Percentiles rank a stretch among this genome's conserved stretches.
Evolutionary conservation across 225 moss, liverwort and hornwort genomes (phyloP).

Genomic region (Straminergon stramineum): DNA sequence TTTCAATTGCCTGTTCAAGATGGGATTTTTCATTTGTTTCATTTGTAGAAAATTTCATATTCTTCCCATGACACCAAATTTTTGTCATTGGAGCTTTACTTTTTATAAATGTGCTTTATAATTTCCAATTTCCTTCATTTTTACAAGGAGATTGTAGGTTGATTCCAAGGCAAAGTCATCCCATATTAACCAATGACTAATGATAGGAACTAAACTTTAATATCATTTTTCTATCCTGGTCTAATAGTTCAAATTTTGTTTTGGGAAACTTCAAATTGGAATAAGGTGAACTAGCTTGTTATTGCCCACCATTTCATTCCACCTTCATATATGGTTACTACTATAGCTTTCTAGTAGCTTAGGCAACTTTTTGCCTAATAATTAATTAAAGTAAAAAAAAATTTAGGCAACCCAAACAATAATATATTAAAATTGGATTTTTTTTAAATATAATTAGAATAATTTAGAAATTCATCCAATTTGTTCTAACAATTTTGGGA

Average conservation of each 20-base stretch:
- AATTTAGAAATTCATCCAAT: too few species aligned
- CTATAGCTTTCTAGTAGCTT: too few species aligned
- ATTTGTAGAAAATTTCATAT: too few species aligned
- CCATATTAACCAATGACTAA: not conserved
- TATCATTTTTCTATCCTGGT: not conserved
- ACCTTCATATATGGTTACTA: not conserved
- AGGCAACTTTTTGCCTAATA: too few species aligned
- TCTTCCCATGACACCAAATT: not conserved
- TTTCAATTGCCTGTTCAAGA: not conserved
- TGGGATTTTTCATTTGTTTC: not conserved
- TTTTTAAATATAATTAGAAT: too few species aligned
- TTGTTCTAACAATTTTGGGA: too few species aligned
- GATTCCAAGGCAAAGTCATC: not conserved
- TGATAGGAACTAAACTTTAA: not conserved
- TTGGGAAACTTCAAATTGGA: not conserved
- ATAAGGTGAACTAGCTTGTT: not conserved
- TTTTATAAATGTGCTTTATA: too few species aligned
- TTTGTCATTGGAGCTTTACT: not conserved
- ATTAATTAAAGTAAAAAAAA: too few species aligned
- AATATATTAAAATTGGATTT: too few species aligned
- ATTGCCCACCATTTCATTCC: fast-evolving
- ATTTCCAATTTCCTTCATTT: not conserved
- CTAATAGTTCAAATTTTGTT: not conserved
- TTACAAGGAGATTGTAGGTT: not conserved
- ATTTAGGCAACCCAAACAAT: too few species aligned